phyloP scores from a whole-genome alignment of 345 rosid genomes.

The Litchi chinensis region DNA sequence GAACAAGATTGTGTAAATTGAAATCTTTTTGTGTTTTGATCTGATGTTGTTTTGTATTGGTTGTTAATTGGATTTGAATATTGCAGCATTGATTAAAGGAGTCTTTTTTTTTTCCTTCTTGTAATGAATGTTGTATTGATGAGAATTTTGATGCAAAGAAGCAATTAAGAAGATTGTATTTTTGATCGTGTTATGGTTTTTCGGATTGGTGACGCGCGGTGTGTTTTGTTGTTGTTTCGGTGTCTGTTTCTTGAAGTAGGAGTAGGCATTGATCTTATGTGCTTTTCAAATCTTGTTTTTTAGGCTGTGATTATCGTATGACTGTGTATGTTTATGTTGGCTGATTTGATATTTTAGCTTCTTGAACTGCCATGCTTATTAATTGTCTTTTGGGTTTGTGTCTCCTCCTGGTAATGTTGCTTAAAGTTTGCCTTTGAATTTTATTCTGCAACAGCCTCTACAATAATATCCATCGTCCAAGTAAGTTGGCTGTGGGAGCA shows the following conservation, averaged over 20 bases:
- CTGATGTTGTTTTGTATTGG: neutral
- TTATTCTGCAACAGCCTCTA: slow-evolving; percentile 54
- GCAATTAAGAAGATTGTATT: neutral
- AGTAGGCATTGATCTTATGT: neutral
- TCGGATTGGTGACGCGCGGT: neutral
- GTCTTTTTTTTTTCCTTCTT: neutral
- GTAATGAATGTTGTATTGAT: neutral
- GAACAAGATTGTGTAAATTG: neutral
- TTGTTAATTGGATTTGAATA: neutral
- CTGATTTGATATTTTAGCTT: neutral
- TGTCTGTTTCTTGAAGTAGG: neutral
- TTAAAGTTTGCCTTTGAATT: neutral
- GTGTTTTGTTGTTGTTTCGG: neutral
- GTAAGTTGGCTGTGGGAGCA: slow-evolving; percentile 63
- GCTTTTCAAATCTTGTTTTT: neutral
- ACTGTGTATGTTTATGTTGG: neutral
- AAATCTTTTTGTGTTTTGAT: neutral
- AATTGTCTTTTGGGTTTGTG: neutral
- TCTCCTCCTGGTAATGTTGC: neutral
- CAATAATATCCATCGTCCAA: slow-evolving; percentile 75
- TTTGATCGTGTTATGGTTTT: neutral
- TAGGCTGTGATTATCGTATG: neutral
- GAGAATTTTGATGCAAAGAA: neutral
- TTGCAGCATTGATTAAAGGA: neutral
- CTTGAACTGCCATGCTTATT: neutral